Evolutionary conservation across 1,284 basidiomycete genomes (phyloP).

Genomic region (Sporisorium exsertum): DNA sequence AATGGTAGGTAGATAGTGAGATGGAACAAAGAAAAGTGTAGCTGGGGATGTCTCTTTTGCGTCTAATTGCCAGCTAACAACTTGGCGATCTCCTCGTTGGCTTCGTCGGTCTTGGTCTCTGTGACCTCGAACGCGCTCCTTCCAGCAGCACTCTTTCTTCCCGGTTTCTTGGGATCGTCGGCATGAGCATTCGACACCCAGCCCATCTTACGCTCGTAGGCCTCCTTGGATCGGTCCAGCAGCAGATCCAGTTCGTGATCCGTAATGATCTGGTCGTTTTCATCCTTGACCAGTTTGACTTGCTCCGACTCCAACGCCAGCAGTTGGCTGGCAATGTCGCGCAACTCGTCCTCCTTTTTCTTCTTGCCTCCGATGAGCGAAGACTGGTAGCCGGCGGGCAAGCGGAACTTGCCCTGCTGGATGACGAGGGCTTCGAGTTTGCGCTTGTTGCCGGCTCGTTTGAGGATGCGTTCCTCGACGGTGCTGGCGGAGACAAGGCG

Average conservation of each 20-base stretch:
- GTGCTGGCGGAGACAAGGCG: constrained; percentile 81
- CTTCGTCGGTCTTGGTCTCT: constrained; percentile 78
- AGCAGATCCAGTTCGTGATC: constrained; percentile 83
- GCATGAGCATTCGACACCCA: constrained; percentile 73
- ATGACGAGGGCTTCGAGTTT: constrained; percentile 94
- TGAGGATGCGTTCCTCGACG: constrained; percentile 89
- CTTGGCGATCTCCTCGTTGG: constrained; percentile 79
- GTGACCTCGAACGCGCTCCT: constrained; percentile 84
- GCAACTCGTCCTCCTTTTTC: constrained; percentile 40
- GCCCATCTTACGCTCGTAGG: constrained; percentile 82
- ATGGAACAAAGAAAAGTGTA: not conserved
- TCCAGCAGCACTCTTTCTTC: constrained; percentile 12
- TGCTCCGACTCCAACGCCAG: constrained; percentile 86
- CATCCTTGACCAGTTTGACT: constrained; percentile 81
- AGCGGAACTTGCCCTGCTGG: constrained; percentile 77
- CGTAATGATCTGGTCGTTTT: constrained; percentile 80
- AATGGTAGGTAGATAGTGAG: not conserved
- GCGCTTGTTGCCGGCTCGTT: constrained; percentile 85
- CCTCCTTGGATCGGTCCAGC: constrained; percentile 82
- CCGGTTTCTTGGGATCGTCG: constrained; percentile 18
- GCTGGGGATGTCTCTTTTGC: not conserved
- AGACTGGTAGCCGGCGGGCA: constrained; percentile 30
- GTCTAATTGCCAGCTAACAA: constrained; percentile 43
- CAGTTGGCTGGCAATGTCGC: constrained; percentile 79
- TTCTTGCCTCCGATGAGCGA: constrained; percentile 72